Evolutionary conservation across 495 filamentous ascomycete species (phyloP).

Genomic region (Geoglossum glabrum): DNA sequence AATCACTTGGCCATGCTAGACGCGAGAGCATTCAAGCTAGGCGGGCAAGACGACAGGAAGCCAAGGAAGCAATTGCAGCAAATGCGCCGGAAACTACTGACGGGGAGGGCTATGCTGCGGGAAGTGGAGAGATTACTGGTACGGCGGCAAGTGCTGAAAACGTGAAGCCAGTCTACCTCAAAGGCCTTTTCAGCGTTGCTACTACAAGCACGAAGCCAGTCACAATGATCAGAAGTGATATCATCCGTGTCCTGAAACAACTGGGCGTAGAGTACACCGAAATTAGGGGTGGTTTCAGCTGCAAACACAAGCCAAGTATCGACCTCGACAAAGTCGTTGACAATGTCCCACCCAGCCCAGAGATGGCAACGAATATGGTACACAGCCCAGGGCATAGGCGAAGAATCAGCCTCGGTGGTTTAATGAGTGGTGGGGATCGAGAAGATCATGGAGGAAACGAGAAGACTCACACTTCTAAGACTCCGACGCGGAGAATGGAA

Average conservation of each 20-base stretch:
- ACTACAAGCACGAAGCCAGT: slow-evolving; percentile 89
- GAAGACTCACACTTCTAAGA: slow-evolving; percentile 26
- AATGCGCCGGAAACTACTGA: slow-evolving; percentile 73
- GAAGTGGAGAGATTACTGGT: slow-evolving; percentile 13
- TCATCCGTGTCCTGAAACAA: slow-evolving; percentile 74
- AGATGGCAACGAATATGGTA: slow-evolving; percentile 23
- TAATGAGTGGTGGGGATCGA: slow-evolving; percentile 39
- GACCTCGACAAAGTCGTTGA: slow-evolving; percentile 55
- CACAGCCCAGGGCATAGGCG: slow-evolving; percentile 40
- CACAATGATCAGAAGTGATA: slow-evolving; percentile 64
- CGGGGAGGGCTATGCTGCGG: slow-evolving; percentile 26
- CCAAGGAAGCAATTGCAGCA: slow-evolving; percentile 47
- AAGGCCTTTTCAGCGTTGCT: slow-evolving; percentile 92
- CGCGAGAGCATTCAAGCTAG: slow-evolving; percentile 80
- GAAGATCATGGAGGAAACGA: slow-evolving; percentile 34
- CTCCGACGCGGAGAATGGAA: slow-evolving; percentile 29
- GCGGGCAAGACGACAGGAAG: slow-evolving; percentile 43
- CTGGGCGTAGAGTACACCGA: slow-evolving; percentile 79
- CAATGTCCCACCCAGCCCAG: slow-evolving; percentile 31
- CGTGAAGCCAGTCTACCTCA: slow-evolving; percentile 85
- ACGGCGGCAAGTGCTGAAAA: slow-evolving; percentile 32
- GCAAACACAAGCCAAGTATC: slow-evolving; percentile 73
- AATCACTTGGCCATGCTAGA: slow-evolving; percentile 77
- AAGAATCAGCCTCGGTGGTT: slow-evolving; percentile 65
- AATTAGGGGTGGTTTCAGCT: slow-evolving; percentile 85